Percentiles rank a stretch among this genome's conserved stretches.
Conservation (phyloP, 768 basidiomycete species). For the Floccularia luteovirens region DNA sequence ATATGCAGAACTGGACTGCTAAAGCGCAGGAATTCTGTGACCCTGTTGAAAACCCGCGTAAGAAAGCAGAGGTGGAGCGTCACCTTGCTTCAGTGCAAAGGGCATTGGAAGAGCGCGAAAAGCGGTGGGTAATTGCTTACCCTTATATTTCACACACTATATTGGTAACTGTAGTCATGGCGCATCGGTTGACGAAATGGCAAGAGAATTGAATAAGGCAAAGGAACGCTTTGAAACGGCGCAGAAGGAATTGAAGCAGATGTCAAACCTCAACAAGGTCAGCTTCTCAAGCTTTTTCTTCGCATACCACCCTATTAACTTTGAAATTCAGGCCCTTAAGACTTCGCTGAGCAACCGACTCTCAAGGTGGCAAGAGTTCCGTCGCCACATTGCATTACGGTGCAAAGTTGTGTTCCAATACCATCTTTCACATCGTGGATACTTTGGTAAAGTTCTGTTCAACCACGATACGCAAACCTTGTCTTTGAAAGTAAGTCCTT, state of each 20-base stretch:
- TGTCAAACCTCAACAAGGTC: slow-evolving; percentile 62
- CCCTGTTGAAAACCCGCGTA: slow-evolving; percentile 50
- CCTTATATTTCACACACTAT: background rate
- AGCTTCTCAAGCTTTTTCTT: slow-evolving; percentile 5
- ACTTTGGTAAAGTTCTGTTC: slow-evolving; percentile 85
- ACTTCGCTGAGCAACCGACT: slow-evolving; percentile 59
- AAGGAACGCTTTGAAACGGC: slow-evolving; percentile 52
- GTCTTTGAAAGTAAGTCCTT: slow-evolving; percentile 45
- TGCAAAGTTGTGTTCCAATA: slow-evolving; percentile 79
- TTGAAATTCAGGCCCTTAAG: slow-evolving; percentile 47
- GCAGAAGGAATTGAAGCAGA: slow-evolving; percentile 53
- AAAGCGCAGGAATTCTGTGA: slow-evolving; percentile 59
- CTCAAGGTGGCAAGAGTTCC: slow-evolving; percentile 79
- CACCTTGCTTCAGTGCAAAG: slow-evolving; percentile 55
- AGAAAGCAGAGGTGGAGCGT: slow-evolving; percentile 45
- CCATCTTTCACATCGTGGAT: slow-evolving; percentile 80
- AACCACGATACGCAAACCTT: slow-evolving; percentile 65
- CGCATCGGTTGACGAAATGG: slow-evolving; percentile 71
- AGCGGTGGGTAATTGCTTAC: slow-evolving; percentile 29
- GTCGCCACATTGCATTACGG: slow-evolving; percentile 81
- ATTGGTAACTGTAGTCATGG: slow-evolving; percentile 47
- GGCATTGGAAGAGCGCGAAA: slow-evolving; percentile 62
- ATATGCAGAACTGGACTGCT: slow-evolving; percentile 49
- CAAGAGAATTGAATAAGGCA: slow-evolving; percentile 59
- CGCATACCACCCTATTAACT: background rate